Base-by-base conservation (phyloP, 148 eudicot genomes). In the Heliosperma pusillum region DNA sequence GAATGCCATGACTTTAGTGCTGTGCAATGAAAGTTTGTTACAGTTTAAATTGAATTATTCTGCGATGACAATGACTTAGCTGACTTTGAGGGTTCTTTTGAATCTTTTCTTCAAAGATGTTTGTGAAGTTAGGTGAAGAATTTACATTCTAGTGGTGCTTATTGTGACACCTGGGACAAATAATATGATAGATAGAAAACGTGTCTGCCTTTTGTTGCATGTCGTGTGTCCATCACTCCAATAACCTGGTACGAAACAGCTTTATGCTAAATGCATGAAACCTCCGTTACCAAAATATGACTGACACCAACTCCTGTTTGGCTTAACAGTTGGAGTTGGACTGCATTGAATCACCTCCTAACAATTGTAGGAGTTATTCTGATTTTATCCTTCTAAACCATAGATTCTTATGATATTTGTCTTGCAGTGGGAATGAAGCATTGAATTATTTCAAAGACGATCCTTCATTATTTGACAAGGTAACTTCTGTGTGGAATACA, bases 361-460 rank as follows among this genome's bases (percentile, higher is more conserved):
- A 11, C 55, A 1, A 17, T 20, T 42, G 11, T 10, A 22, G 16
- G 26, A n/a, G 5, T 10, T 69, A 5, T 27, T 36, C 44, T 40
- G 26, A 10, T 53, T 53, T 65, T n/a, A 17, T 68, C 4, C 19
- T 7, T 40, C 57, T 45, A 13, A 60, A 7, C 40, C 47, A 10
- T 36, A 10, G 13, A 8, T 70, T 66, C 8, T 55, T 25, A 1
- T 63, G 24, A 17, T 52, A 26, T 76, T 42, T 67, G 62, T 74
- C 56, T 50, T 74, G 56, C 87, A 94, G 98, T 69, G 98, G 98
- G 70, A 81, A 83, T 20, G 98, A 94, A 69, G 98, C 98, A 7
- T 87, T 91, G 30, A 70, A 80, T 64, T 94, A 90, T 80, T 94
- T 94, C 81, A 88, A 87, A 73, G 93, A 87, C 77, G 88, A 94